Percentiles rank a stretch among this genome's conserved stretches.
Evolutionary conservation across 192 early-diverging fungal genomes (phyloP).

Genomic region (Chytriomyces sp.): DNA sequence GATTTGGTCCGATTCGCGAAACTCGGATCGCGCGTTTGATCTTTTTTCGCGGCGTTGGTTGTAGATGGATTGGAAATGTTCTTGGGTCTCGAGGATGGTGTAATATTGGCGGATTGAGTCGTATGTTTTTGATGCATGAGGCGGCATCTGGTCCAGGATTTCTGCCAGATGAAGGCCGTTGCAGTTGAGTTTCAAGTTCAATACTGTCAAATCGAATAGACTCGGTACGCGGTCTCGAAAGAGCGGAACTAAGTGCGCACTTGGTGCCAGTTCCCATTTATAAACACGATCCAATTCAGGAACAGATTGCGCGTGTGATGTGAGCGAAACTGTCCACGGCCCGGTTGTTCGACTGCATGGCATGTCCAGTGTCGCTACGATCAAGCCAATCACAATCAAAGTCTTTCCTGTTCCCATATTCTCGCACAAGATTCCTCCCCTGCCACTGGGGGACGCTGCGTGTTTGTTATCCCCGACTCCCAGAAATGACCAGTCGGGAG

Average conservation of each 20-base stretch:
- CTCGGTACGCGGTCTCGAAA: background rate
- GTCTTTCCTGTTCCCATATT: constrained; percentile 93
- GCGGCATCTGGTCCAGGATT: constrained; percentile 50
- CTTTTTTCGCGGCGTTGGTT: background rate
- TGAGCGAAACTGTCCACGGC: background rate
- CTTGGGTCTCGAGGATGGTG: background rate
- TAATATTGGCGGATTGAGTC: constrained; percentile 11
- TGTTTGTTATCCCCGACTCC: background rate
- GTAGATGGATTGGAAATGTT: background rate
- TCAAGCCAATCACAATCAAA: constrained; percentile 61
- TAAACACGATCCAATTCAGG: background rate
- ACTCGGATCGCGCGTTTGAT: background rate
- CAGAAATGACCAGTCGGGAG: background rate
- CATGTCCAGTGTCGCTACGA: constrained; percentile 6
- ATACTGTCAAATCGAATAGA: background rate
- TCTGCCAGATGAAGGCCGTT: constrained; percentile 52
- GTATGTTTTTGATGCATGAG: constrained; percentile 59
- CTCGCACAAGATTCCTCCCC: constrained; percentile 77
- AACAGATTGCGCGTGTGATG: background rate
- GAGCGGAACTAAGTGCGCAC: background rate
- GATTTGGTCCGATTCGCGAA: constrained; percentile 15
- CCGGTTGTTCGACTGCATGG: background rate
- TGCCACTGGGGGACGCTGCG: background rate
- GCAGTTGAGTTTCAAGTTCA: constrained; percentile 43
- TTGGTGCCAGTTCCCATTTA: background rate